Percentiles rank a stretch among this genome's conserved stretches.
Conservation (phyloP, 129 eudicot species). For the carrot (Daucus carota) region DH1_v3.0 NC_030389.2:45289501-45290000, state of each 20-base stretch:
- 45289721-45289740: slow-evolving; percentile 68
- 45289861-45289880: slow-evolving; percentile 69
- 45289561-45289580: slow-evolving; percentile 58
- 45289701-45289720: slow-evolving; percentile 48
- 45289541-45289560: slow-evolving; percentile 55
- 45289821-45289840: slow-evolving; percentile 36
- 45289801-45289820: slow-evolving; percentile 52
- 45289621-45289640: slow-evolving; percentile 71
- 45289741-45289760: slow-evolving; percentile 46
- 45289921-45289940: slow-evolving; percentile 61
- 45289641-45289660: slow-evolving; percentile 56
- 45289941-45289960: slow-evolving; percentile 61
- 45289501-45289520: slow-evolving; percentile 61
- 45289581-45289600: slow-evolving; percentile 55
- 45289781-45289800: slow-evolving; percentile 39
- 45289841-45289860: slow-evolving; percentile 51
- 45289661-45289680: slow-evolving; percentile 47
- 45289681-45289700: slow-evolving; percentile 62
- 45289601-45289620: slow-evolving; percentile 57
- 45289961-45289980: slow-evolving; percentile 49
- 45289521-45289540: slow-evolving; percentile 52
- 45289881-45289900: slow-evolving; percentile 54
- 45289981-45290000: slow-evolving; percentile 63
- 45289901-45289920: slow-evolving; percentile 51
- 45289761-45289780: slow-evolving; percentile 31